These are phyloP conservation scores for Sporothrix humicola DNA, from an alignment of 2,329 filamentous ascomycete genomes.

Conservation along the genomic window DNA sequence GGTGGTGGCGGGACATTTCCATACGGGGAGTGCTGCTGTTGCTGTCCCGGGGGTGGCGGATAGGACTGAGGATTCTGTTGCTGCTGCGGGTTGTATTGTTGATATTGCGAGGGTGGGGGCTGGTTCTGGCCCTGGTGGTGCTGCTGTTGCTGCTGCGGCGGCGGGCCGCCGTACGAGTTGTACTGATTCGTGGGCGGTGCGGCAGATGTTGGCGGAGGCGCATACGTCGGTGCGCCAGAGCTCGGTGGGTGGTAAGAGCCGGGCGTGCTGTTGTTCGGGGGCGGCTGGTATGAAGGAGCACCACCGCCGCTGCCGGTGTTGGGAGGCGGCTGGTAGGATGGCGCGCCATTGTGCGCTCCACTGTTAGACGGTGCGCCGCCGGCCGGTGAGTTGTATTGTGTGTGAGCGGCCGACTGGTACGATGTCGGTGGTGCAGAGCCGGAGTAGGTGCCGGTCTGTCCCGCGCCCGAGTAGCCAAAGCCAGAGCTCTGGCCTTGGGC, in stretches of 20 bases:
- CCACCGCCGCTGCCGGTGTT: background rate
- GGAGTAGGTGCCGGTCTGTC: constrained; percentile 62
- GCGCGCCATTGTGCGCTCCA: constrained; percentile 15
- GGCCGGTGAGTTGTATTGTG: constrained; percentile 36
- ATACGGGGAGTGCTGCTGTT: constrained; percentile 23
- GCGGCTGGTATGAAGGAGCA: constrained; percentile 13
- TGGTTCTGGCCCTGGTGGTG: constrained; percentile 29
- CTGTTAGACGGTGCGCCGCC: constrained; percentile 14
- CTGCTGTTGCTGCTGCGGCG: constrained; percentile 26
- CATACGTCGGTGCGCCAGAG: constrained; percentile 16
- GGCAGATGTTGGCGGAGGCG: constrained; percentile 23
- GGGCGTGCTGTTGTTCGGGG: constrained; percentile 18
- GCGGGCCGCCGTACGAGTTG: constrained; percentile 29
- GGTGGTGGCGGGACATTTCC: constrained; percentile 26
- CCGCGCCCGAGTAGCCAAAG: constrained; percentile 67
- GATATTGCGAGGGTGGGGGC: background rate
- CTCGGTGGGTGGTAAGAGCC: background rate
- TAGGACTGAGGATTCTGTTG: constrained; percentile 31
- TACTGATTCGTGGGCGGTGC: constrained; percentile 15
- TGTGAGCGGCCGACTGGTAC: constrained; percentile 55
- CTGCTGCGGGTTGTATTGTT: constrained; percentile 31
- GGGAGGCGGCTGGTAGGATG: constrained; percentile 37
- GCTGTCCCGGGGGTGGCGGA: constrained; percentile 27
- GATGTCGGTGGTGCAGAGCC: constrained; percentile 67
- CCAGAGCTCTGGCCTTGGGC: constrained; percentile 57